phyloP scores from a whole-genome alignment of 75 land plant species.

The Sequoiadendron giganteum region DNA sequence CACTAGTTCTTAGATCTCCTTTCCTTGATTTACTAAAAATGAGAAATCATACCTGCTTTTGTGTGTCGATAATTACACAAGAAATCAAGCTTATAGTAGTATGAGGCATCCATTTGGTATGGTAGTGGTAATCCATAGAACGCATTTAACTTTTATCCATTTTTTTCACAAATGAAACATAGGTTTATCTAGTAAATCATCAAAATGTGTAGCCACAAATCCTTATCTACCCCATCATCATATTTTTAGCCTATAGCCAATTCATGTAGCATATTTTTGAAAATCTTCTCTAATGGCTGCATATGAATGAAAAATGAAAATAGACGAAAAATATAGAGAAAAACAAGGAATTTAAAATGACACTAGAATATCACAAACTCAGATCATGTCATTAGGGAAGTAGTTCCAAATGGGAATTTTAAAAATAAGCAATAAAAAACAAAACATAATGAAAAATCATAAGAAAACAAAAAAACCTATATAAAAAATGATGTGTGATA shows the following conservation, averaged over 20 bases:
- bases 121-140: conserved; percentile 80
- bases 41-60: too few relatives aligned
- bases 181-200: conserved; percentile 76
- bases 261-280: conserved; percentile 47
- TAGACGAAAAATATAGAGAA: neutral
- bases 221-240: conserved; percentile 93
- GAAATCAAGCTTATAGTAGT: conserved; percentile 64
- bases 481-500: conserved; percentile 28
- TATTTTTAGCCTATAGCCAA: conserved; percentile 31
- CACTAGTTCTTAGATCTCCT: too few relatives aligned
- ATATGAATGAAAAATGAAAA: neutral
- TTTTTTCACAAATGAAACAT: conserved; percentile 80
- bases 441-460: neutral
- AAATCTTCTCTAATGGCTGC: conserved; percentile 77
- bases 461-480: neutral
- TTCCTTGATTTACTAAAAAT: too few relatives aligned
- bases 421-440: neutral
- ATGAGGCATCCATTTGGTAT: conserved; percentile 99
- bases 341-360: conserved; percentile 7
- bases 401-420: neutral
- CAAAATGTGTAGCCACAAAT: conserved; percentile 64
- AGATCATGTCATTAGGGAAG: neutral
- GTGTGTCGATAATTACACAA: too few relatives aligned
- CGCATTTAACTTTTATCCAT: conserved; percentile 70
- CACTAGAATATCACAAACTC: neutral